Base-by-base conservation (phyloP, 352 stramenopile species). In the Pythium apleroticum region DNA sequence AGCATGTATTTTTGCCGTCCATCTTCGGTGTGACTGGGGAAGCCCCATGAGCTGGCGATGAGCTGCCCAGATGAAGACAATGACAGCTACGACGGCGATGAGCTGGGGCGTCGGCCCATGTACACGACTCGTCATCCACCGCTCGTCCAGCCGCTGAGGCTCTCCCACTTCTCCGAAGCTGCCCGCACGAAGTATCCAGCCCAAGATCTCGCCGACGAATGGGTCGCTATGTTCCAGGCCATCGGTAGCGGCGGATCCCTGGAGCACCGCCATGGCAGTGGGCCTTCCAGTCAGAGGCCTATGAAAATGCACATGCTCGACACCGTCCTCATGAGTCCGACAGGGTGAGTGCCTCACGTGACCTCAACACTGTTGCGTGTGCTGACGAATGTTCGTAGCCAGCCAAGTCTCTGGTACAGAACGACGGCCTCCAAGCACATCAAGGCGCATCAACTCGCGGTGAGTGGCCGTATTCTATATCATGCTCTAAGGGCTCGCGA, bases 321-420 rank as follows among this genome's bases (percentile, higher is more conserved):
- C 31, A 90, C 81, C 10, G 62, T 88, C 14, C 71, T 90, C 49
- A 54, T 90, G 30, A 88, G 80, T 50, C 75, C 78, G 9, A 83
- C 69, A 35, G 81, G 78, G 78, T 90, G 65, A 11, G 61, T 52
- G 9, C 11, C 3, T 25, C 3, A n/a, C n/a, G 20, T 41, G 7
- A 50, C 49, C 8, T 28, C 33, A 20, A 7, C 22, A 19, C 45
- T 10, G 22, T 30, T 10, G 52, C 2, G 57, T 60, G 7, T 57
- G 19, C 28, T 73, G 6, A 49, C 25, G 63, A 22, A 58, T 52
- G 19, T 52, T 43, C 54, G 48, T 55, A 90, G 81, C 0, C 72
- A 85, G 33, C 79, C 81, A 2, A 86, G 74, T 46, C 57, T 90
- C 20, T 90, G 81, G 81, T 90, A 87, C 61, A 61, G 68, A 39